phyloP scores from a whole-genome alignment of 306 rosid genomes.

The Astragalus glycyphyllos region DNA sequence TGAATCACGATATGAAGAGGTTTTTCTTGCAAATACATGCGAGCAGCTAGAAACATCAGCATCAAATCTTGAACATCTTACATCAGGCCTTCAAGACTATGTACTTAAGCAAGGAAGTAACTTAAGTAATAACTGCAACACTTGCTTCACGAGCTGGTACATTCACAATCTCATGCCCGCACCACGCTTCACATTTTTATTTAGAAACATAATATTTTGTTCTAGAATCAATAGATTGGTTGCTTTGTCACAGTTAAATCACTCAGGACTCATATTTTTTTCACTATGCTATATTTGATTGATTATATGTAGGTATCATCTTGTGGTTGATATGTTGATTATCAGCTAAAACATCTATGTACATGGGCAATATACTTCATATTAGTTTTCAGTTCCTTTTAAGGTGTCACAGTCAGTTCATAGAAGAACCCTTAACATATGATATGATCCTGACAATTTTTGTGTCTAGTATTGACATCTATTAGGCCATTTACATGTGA shows the following conservation, averaged over 20 bases:
- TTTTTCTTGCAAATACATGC: slow-evolving; percentile 61
- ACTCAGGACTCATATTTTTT: slow-evolving; percentile 18
- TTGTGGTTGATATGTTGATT: slow-evolving; percentile 22
- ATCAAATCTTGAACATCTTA: slow-evolving; percentile 70
- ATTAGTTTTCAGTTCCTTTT: slow-evolving; percentile 30
- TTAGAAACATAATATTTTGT: slow-evolving; percentile 27
- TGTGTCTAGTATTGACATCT: slow-evolving; percentile 23
- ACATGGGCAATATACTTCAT: background rate
- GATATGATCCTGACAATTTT: slow-evolving; percentile 5
- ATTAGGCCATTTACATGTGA: slow-evolving; percentile 27
- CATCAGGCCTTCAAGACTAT: slow-evolving; percentile 78
- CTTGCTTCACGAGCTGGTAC: slow-evolving; percentile 74
- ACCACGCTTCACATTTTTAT: slow-evolving; percentile 28
- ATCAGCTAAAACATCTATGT: slow-evolving; percentile 15
- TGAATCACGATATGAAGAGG: slow-evolving; percentile 59
- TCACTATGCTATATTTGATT: slow-evolving; percentile 12
- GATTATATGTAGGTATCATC: slow-evolving; percentile 15
- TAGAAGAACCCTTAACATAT: slow-evolving; percentile 24
- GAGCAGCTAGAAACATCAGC: slow-evolving; percentile 50
- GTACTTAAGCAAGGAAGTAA: slow-evolving; percentile 74
- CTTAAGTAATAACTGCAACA: slow-evolving; percentile 51
- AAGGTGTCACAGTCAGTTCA: slow-evolving; percentile 5
- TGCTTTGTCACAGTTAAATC: slow-evolving; percentile 18
- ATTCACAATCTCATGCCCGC: slow-evolving; percentile 41
- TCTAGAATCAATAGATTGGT: slow-evolving; percentile 41